phyloP scores from a whole-genome alignment of 352 stramenopile genomes.

The Phytophthora megakarya region DNA sequence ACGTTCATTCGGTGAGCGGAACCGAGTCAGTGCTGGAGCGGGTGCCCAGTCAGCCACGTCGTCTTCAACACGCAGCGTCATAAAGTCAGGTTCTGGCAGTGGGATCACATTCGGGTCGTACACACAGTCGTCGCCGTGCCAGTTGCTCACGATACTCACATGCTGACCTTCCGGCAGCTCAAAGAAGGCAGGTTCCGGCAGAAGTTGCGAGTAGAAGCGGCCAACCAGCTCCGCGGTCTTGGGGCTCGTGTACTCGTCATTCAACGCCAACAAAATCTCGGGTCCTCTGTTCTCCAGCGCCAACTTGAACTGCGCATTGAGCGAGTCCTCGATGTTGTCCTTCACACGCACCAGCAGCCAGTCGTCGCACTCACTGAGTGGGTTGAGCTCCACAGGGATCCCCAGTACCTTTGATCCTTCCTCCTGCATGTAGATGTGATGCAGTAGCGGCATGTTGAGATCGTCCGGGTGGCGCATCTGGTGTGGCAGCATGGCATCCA shows the following conservation, averaged over 20 bases:
- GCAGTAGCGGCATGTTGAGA: constrained; percentile 82
- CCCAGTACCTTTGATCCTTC: constrained; percentile 60
- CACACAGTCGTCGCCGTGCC: constrained; percentile 62
- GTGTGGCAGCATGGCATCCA: constrained; percentile 62
- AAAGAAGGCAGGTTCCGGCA: constrained; percentile 56
- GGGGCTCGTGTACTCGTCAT: constrained; percentile 71
- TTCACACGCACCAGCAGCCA: constrained; percentile 76
- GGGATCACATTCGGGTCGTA: constrained; percentile 62
- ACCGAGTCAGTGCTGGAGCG: constrained; percentile 21
- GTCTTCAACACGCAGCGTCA: constrained; percentile 31
- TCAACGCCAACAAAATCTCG: constrained; percentile 76
- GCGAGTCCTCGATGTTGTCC: constrained; percentile 53
- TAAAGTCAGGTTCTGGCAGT: constrained; percentile 35
- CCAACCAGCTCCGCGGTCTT: constrained; percentile 59
- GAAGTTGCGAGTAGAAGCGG: constrained; percentile 64
- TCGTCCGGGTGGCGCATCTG: constrained; percentile 72
- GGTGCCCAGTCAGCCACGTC: constrained; percentile 25
- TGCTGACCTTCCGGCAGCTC: constrained; percentile 63
- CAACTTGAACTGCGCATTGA: constrained; percentile 39
- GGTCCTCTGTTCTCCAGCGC: constrained; percentile 55
- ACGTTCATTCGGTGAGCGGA: constrained; percentile 40
- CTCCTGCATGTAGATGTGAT: constrained; percentile 88
- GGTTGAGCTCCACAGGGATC: constrained; percentile 75
- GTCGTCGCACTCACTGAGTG: constrained; percentile 72
- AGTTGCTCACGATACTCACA: constrained; percentile 70